Evolutionary conservation across 352 stramenopile genomes (phyloP).

Genomic region (Pythium scleroteichum): DNA sequence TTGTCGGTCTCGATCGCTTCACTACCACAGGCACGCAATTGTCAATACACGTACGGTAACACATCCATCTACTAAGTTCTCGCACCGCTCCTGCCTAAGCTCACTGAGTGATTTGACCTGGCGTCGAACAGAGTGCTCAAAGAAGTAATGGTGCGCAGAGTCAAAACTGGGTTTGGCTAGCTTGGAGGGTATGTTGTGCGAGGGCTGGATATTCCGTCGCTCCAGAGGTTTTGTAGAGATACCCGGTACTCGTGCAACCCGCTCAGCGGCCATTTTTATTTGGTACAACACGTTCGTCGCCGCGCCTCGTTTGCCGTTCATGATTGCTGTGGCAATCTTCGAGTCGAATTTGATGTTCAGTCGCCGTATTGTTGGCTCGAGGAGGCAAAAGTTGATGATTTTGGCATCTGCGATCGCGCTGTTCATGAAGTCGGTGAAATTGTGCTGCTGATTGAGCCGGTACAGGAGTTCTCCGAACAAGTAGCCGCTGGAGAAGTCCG

Average conservation of each 20-base stretch:
- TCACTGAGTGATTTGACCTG: constrained; percentile 50
- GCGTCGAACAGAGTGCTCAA: constrained; percentile 67
- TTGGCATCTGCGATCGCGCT: constrained; percentile 76
- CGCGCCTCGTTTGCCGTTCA: constrained; percentile 67
- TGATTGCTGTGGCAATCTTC: constrained; percentile 73
- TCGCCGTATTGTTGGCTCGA: constrained; percentile 75
- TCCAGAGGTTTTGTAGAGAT: constrained; percentile 60
- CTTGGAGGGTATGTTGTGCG: constrained; percentile 64
- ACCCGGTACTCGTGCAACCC: constrained; percentile 41
- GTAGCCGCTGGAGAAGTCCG: constrained; percentile 84
- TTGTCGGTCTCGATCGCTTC: constrained; percentile 41
- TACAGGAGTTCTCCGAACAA: constrained; percentile 84
- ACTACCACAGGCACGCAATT: constrained; percentile 25
- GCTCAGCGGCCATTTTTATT: constrained; percentile 68
- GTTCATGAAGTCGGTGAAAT: constrained; percentile 82
- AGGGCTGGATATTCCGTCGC: constrained; percentile 42
- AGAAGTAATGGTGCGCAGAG: constrained; percentile 53
- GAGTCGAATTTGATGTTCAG: constrained; percentile 80
- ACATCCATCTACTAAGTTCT: not conserved
- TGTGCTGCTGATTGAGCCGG: constrained; percentile 88
- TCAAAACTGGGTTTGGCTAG: constrained; percentile 64
- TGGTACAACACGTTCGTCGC: constrained; percentile 84
- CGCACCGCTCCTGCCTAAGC: constrained; percentile 60
- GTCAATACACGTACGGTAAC: not conserved
- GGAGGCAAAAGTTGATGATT: constrained; percentile 88